A percentile compares a stretch with the other conserved stretches of the same genome.
phyloP scores from a whole-genome alignment of 2,329 filamentous ascomycete species.

The Purpureocillium lavendulum region DNA sequence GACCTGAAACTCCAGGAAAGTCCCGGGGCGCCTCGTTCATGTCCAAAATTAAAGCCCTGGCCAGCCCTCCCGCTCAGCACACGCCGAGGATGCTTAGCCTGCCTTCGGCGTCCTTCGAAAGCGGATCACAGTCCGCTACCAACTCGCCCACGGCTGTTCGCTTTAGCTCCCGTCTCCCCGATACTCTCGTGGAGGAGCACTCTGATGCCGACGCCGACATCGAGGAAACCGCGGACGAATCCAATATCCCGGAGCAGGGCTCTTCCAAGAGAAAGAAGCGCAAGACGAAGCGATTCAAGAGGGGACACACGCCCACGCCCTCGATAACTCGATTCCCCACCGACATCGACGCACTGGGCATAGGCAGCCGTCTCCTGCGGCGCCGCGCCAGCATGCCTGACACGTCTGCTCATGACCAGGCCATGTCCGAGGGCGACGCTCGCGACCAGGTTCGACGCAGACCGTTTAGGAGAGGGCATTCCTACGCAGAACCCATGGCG shows the following conservation, averaged over 20 bases:
- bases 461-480: constrained; percentile 47
- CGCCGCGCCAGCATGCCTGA: constrained; percentile 61
- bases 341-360: constrained; percentile 31
- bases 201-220: constrained; percentile 55
- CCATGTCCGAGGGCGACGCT: constrained; percentile 68
- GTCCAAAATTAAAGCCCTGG: constrained; percentile 68
- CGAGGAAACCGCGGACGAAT: constrained; percentile 80
- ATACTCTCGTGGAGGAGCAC: constrained; percentile 43
- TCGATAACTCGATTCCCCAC: constrained; percentile 46
- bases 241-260: constrained; percentile 29
- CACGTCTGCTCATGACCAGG: constrained; percentile 47
- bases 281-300: constrained; percentile 51
- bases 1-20: constrained; percentile 51
- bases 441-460: constrained; percentile 48
- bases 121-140: constrained; percentile 29
- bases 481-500: constrained; percentile 45
- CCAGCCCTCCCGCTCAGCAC: constrained; percentile 42
- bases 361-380: constrained; percentile 42
- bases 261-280: constrained; percentile 46
- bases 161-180: constrained; percentile 39
- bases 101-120: constrained; percentile 19
- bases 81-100: constrained; percentile 31
- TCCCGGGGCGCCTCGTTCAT: constrained; percentile 61
- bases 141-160: constrained; percentile 40
- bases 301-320: constrained; percentile 54